Conservation (phyloP, 371 early-diverging fungal species). For the Mortierella sp. region DNA sequence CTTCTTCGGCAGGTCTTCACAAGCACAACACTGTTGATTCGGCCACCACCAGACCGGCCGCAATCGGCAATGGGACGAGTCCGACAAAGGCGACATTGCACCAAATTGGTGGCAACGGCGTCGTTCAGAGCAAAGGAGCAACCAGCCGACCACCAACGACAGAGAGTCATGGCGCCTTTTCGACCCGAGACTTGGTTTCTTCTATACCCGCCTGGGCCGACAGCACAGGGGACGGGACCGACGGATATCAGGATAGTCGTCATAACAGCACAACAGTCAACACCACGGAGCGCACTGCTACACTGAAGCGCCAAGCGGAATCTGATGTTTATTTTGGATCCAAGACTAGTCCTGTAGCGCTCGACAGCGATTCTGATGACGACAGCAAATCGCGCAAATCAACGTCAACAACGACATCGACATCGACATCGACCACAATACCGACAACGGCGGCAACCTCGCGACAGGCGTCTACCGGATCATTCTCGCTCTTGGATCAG, state of each 20-base stretch:
- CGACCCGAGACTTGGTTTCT: constrained; percentile 7
- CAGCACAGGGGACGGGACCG: neutral
- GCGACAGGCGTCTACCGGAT: neutral
- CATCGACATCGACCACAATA: neutral
- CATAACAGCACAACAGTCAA: neutral
- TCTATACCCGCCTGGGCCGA: constrained; percentile 3
- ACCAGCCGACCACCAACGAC: neutral
- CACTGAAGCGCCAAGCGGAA: neutral
- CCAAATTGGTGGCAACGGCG: constrained; percentile 42
- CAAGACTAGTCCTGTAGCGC: neutral
- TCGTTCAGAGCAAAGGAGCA: neutral
- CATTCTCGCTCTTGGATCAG: constrained; percentile 35
- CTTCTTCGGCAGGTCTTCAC: no score
- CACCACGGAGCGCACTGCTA: constrained; percentile 23
- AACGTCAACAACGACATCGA: neutral
- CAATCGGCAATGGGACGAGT: neutral
- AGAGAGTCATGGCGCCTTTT: neutral
- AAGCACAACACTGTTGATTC: constrained; percentile 4
- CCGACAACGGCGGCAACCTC: neutral
- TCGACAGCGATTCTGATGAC: constrained; percentile 39
- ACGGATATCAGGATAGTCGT: neutral
- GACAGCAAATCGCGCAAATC: constrained; percentile 22
- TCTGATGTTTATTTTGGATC: constrained; percentile 10
- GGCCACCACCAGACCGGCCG: neutral
- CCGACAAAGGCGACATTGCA: neutral